A percentile compares a stretch with the other conserved stretches of the same genome.
Evolutionary conservation across 768 basidiomycete genomes (phyloP).

Genomic region (Sistotremastrum suecicum): DNA sequence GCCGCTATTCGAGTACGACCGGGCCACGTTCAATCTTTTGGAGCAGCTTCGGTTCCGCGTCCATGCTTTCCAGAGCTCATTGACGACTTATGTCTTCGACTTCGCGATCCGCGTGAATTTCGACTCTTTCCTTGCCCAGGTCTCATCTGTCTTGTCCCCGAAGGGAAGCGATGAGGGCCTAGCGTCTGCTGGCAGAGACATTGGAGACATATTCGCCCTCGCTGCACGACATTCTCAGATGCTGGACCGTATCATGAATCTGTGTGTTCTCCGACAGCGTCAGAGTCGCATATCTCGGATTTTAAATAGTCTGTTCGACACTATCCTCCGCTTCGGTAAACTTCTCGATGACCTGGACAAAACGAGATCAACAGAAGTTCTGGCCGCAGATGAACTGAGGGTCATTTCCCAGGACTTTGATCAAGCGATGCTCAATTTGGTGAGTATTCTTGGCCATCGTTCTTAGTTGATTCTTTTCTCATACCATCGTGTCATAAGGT

Average conservation of each 20-base stretch:
- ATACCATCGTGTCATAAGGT: too few relatives aligned
- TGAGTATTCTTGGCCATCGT: too few relatives aligned
- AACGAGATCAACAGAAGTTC: too few relatives aligned
- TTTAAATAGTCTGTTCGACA: too few relatives aligned
- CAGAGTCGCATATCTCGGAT: slow-evolving; percentile 25
- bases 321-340: too few relatives aligned
- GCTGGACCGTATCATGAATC: slow-evolving; percentile 62
- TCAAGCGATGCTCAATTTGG: too few relatives aligned
- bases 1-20: too few relatives aligned
- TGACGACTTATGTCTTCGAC: slow-evolving; percentile 64
- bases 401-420: too few relatives aligned
- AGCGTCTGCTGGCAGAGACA: slow-evolving; percentile 6
- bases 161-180: not conserved
- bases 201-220: slow-evolving; percentile 54
- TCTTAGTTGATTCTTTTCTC: too few relatives aligned
- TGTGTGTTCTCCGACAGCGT: slow-evolving; percentile 55
- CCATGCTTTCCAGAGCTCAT: slow-evolving; percentile 51
- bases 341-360: too few relatives aligned
- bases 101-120: slow-evolving; percentile 72
- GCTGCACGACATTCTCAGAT: slow-evolving; percentile 51
- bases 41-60: slow-evolving; percentile 62
- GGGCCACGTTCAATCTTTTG: slow-evolving; percentile 23
- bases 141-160: slow-evolving; percentile 13
- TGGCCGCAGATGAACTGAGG: too few relatives aligned
- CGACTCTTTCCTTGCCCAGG: slow-evolving; percentile 43